Percentiles rank a stretch among this genome's conserved stretches.
These are phyloP conservation scores for Pythium brachiatum DNA, from an alignment of 352 stramenopile species.

Conservation along the genomic window DNA sequence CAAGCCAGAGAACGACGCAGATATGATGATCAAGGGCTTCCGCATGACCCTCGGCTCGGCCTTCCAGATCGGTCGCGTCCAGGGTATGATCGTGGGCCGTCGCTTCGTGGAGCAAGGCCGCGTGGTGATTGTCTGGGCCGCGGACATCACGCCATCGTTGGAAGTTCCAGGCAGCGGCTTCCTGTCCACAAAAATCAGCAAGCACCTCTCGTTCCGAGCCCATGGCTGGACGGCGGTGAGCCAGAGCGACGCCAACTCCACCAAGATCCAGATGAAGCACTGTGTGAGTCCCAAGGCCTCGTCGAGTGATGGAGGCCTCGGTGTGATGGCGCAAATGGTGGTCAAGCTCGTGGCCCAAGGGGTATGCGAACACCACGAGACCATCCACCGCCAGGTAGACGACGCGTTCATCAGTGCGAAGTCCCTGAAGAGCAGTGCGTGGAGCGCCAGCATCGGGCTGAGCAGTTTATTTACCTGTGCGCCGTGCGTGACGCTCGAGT, in stretches of 20 bases:
- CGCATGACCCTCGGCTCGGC: neutral
- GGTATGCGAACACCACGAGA: neutral
- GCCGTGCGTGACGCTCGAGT: neutral
- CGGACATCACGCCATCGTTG: constrained; percentile 1
- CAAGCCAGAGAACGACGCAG: neutral
- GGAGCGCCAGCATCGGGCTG: neutral
- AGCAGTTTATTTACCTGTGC: constrained; percentile 1
- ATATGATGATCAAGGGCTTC: constrained; percentile 19
- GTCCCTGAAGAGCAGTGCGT: neutral
- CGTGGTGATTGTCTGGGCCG: constrained; percentile 6
- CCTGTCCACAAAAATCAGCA: neutral
- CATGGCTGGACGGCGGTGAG: constrained; percentile 3
- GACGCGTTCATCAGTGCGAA: neutral
- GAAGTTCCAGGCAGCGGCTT: neutral
- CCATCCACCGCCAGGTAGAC: neutral
- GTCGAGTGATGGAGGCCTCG: neutral
- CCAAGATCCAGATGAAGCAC: constrained; percentile 4
- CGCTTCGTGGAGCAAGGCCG: constrained; percentile 4
- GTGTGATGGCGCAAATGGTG: neutral
- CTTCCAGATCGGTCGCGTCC: neutral
- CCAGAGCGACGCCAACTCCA: neutral
- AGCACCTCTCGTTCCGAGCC: constrained; percentile 4
- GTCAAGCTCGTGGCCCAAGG: neutral
- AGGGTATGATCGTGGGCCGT: constrained; percentile 17
- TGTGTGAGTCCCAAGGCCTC: neutral